Base-by-base conservation (phyloP, 257 asterid genomes). In the Buddleja alternifolia region DNA sequence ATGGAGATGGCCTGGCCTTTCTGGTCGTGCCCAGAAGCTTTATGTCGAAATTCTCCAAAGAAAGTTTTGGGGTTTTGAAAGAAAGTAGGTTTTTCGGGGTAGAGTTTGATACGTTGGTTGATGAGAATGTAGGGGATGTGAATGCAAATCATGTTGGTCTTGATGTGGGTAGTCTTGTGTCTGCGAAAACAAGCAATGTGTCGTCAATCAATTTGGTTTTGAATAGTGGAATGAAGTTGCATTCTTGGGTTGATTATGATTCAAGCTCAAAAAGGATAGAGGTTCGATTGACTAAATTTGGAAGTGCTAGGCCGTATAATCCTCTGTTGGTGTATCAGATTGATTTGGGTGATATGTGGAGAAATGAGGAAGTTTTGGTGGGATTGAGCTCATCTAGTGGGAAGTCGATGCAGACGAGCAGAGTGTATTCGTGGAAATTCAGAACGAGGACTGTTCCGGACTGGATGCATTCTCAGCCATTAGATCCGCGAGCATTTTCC, bases 241-340 rank as follows among this genome's bases (percentile, higher is more conserved):
- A 73, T 63, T 82, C 95, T 3, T 86, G 97, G 96, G 74, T 86
- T 51, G 96, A 86, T 83, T 91, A 88, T 9, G 96, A 88, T 67
- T 82, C 92, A 42, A 86, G 89, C 75, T 88, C 93, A 6, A 91
- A 88, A 66, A 80, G 77, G 69, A 42, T 91, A 21, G 97, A 91
- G 79, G 84, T 91, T 75, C 71, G 96, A 67, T 68, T 91, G 71
- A 71, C 77, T 66, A 73, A 73, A 50, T 83, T 57, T 37, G 90
- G 91, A 19, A 46, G 37, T 41, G 53, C 74, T 40, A 78, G 84
- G 81, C 97, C 95, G 0, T 83, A 85, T 32, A 63, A 48, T 69
- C 96, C 96, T 17, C 57, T 85, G 82, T 64, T 91, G 66, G 94
- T 81, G 32, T 66, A 74, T 74, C 75, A 53, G 57, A 59, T 90